Evolutionary conservation across 2,329 filamentous ascomycete species (phyloP).

Genomic region (Diaporthe sp.): DNA sequence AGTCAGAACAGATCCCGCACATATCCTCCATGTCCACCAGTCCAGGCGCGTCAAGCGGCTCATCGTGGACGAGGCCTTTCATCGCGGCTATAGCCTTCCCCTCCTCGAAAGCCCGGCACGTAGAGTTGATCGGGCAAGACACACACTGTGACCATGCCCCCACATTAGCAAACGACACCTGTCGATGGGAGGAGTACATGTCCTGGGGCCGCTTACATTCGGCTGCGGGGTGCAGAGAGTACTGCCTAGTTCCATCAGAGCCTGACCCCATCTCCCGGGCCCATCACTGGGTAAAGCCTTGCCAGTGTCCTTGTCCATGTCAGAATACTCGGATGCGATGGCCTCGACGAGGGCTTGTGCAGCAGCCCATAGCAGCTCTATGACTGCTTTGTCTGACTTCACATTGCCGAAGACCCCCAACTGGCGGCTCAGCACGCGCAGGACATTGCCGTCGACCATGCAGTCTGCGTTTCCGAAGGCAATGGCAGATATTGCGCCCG

Average conservation of each 20-base stretch:
- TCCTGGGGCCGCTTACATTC: conserved; percentile 47
- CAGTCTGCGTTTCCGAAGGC: conserved; percentile 71
- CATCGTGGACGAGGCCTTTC: background rate
- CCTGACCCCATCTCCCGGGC: conserved; percentile 74
- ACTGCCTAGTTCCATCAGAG: conserved; percentile 75
- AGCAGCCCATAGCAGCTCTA: conserved; percentile 70
- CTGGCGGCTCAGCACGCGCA: conserved; percentile 72
- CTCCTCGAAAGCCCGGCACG: conserved; percentile 66
- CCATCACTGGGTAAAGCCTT: conserved; percentile 57
- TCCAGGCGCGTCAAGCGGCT: background rate
- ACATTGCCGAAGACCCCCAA: conserved; percentile 69
- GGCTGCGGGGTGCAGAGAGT: conserved; percentile 73
- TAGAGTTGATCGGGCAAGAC: conserved; percentile 64
- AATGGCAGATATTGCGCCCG: conserved; percentile 73
- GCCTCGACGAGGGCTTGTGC: conserved; percentile 68
- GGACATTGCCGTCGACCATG: conserved; percentile 76
- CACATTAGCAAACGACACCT: background rate
- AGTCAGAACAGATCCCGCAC: conserved; percentile 59
- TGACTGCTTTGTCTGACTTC: conserved; percentile 67
- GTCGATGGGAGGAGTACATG: no score
- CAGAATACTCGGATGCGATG: conserved; percentile 57
- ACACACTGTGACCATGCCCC: conserved; percentile 53
- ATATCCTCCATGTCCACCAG: conserved; percentile 64
- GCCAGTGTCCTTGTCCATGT: conserved; percentile 36
- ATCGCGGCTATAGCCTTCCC: conserved; percentile 54